Base-by-base conservation (phyloP, 805 yeast genomes). In the Diddensiella transvaalensis region DNA sequence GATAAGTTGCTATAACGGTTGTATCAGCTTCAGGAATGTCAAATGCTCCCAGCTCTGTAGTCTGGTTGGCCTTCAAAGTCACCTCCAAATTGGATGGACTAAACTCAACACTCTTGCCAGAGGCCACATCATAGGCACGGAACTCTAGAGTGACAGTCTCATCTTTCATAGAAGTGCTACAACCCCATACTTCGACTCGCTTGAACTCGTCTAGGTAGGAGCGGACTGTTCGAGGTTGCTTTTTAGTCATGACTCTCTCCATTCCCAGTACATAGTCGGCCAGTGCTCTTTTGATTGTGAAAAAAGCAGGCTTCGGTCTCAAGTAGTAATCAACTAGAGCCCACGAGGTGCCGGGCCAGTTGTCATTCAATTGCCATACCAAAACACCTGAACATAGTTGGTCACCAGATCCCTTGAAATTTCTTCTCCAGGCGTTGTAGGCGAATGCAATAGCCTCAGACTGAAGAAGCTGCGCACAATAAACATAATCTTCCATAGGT, bases 301-400 rank as follows among this genome's bases (percentile, higher is more conserved):
- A 77, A 55, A 69, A 77, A 0, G 73, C 75, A 47, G 77, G 55
- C 56, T 77, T 77, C 3, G 77, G 77, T 23, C 71, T 57, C 29
- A 56, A 56, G 47, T 62, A 71, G 49, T 56, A 69, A 53, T 77
- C 81, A n/a, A 69, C 64, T 19, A 76, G 59, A 0, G 79, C 62
- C 80, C 81, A 77, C 13, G 74, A 66, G 1, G 78, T 68, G 1
- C 67, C 74, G 1, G 80, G 80, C 76, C 78, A 75, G 49, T 77
- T 74, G 56, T 77, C 80, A 51, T 77, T 75, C 18, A 74, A 56
- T 58, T 77, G 81, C 81, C 81, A 77, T 5, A 77, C 78, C 38
- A 77, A 58, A 2, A 75, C 71, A 2, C 80, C 81, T 10, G 76
- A 73, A 32, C 59, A 57, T 30, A 65, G 62, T 35, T 74, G 63